Percentiles rank a stretch among this genome's conserved stretches.
phyloP scores from a whole-genome alignment of 2,329 filamentous ascomycete species.

The Furcasterigmium furcatum region DNA sequence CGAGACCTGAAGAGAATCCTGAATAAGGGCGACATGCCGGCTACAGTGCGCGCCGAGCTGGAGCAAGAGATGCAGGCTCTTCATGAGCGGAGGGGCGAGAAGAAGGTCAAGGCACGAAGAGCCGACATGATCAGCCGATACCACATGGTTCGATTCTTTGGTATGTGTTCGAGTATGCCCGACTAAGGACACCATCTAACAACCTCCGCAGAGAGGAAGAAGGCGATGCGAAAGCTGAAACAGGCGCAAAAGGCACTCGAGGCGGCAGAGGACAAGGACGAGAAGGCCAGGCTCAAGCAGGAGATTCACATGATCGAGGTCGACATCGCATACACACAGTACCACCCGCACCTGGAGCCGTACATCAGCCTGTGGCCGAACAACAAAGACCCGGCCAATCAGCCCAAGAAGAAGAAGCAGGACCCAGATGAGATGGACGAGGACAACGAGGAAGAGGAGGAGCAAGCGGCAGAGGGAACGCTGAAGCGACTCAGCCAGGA shows the following conservation, averaged over 20 bases:
- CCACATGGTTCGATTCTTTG: slow-evolving; percentile 83
- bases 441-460: slow-evolving; percentile 24
- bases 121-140: slow-evolving; percentile 74
- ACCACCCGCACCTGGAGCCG: slow-evolving; percentile 66
- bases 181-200: slow-evolving; percentile 2
- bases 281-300: slow-evolving; percentile 46
- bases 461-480: no score
- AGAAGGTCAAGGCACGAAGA: slow-evolving; percentile 57
- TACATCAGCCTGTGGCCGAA: slow-evolving; percentile 64
- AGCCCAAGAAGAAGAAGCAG: no score
- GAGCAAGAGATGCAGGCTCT: slow-evolving; percentile 70
- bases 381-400: slow-evolving; percentile 19
- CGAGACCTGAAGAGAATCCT: slow-evolving; percentile 68
- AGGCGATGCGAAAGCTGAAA: slow-evolving; percentile 65
- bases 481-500: no score
- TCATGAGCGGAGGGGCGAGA: slow-evolving; percentile 58
- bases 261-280: slow-evolving; percentile 45
- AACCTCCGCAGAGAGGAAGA: slow-evolving; percentile 59
- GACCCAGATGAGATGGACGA: slow-evolving; percentile 34
- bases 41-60: slow-evolving; percentile 63
- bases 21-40: slow-evolving; percentile 59
- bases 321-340: slow-evolving; percentile 72
- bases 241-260: slow-evolving; percentile 58
- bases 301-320: slow-evolving; percentile 68
- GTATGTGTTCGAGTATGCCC: slow-evolving; percentile 39